Percentiles rank a stretch among this genome's conserved stretches.
These are phyloP conservation scores for Amoeboaphelidium protococcarum DNA, from an alignment of 371 early-diverging fungal genomes.

Conservation along the genomic window DNA sequence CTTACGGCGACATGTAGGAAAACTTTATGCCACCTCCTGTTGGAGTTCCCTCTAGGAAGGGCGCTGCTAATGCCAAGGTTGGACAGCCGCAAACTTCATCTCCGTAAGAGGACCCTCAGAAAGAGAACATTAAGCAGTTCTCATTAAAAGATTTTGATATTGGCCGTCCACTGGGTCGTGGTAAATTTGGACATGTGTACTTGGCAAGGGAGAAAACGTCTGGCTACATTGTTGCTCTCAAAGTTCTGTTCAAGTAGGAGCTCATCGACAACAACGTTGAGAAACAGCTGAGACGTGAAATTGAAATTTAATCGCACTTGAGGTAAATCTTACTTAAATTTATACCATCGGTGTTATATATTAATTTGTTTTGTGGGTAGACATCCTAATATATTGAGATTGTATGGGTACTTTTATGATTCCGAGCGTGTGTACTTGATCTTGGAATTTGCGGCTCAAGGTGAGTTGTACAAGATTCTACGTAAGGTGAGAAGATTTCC, in stretches of 20 bases:
- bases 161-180: constrained; percentile 72
- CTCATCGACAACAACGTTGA: constrained; percentile 40
- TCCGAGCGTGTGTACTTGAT: constrained; percentile 68
- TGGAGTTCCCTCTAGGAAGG: no score
- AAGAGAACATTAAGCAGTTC: no score
- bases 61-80: no score
- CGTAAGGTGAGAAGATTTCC: constrained; percentile 30
- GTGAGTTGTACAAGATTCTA: constrained; percentile 71
- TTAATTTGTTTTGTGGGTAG: no score
- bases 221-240: constrained; percentile 72
- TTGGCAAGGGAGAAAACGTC: constrained; percentile 63
- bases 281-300: constrained; percentile 73
- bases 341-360: no score
- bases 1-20: no score
- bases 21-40: no score
- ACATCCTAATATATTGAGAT: constrained; percentile 72
- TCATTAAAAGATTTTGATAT: constrained; percentile 85
- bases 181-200: constrained; percentile 95
- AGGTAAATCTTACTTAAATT: no score
- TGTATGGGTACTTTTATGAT: constrained; percentile 96
- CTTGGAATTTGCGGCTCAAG: constrained; percentile 82
- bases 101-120: no score
- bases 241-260: constrained; percentile 66
- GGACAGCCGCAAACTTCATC: no score
- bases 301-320: constrained; percentile 88